Base-by-base conservation (phyloP, 306 rosid genomes). In the Carpinus fangiana region DNA sequence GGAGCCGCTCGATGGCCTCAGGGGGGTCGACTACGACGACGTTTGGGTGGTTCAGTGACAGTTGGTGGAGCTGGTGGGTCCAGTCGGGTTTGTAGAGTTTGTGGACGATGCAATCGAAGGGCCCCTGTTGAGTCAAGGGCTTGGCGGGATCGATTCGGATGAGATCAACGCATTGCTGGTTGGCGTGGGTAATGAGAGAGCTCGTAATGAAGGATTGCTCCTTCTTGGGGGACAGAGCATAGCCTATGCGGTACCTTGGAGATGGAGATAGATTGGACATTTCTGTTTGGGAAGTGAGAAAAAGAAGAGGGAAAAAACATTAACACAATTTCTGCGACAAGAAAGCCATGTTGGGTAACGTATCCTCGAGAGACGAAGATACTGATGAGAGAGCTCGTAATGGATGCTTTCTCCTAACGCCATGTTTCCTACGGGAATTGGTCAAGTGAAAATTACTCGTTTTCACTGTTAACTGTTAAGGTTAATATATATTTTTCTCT, bases 51-150 rank as follows among this genome's bases (percentile, higher is more conserved):
- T 20, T 13, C 20, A 73, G 46, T 2, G 74, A 7, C 59, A 57
- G 50, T 8, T 79, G 60, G 4, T 0, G 67, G 12, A 84, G 57
- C 12, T 77, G 79, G 0, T 69, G 43, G 11, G 46, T 60, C 87
- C 87, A 84, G n/a, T 52, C 60, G 9, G 20, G 45, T 10, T 50
- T 56, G 72, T 84, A 76, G 47, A 84, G 64, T 62, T 84, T 84
- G 77, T 84, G 84, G 75, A 84, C 54, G 76, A 84, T 56, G 82
- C 79, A 73, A 73, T 84, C 56, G 77, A 84, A 84, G 34, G 82
- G 84, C 16, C 79, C 84, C 48, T 84, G 87, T 4, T 84, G 73
- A 50, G 23, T 41, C 54, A 84, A 43, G 12, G 77, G 54, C 61
- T 45, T 48, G 34, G 28, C 2, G 51, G 75, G 55, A 34, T 76